Conservation (phyloP, 1,284 basidiomycete genomes). For the Thelephora terrestris region DNA sequence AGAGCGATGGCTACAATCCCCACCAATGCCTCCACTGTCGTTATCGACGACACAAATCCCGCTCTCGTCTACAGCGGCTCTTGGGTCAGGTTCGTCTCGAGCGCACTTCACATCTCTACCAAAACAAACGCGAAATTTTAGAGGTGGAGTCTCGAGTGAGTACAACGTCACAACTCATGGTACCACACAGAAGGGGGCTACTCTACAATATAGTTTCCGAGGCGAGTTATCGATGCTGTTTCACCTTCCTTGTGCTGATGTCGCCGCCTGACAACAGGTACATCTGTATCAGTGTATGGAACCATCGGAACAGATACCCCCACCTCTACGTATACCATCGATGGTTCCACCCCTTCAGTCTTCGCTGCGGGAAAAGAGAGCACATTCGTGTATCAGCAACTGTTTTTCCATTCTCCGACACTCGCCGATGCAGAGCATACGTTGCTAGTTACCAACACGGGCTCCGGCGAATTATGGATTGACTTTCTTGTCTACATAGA, state of each 20-base stretch:
- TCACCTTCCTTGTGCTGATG: background rate
- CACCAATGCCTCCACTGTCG: too few relatives aligned
- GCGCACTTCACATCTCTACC: too few relatives aligned
- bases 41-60: too few relatives aligned
- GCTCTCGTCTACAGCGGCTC: too few relatives aligned
- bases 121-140: too few relatives aligned
- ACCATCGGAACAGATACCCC: background rate
- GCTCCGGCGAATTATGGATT: constrained; percentile 2
- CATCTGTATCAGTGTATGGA: constrained; percentile 8
- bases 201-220: constrained; percentile 6
- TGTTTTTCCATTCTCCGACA: constrained; percentile 4
- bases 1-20: too few relatives aligned
- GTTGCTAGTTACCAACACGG: constrained; percentile 1
- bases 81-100: too few relatives aligned
- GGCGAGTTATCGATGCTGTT: background rate
- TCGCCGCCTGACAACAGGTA: constrained; percentile 4
- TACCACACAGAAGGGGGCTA: background rate
- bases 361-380: background rate
- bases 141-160: too few relatives aligned
- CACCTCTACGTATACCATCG: constrained; percentile 3
- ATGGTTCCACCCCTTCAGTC: background rate
- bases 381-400: background rate
- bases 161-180: too few relatives aligned
- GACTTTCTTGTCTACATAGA: constrained; percentile 3
- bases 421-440: constrained; percentile 3